Evolutionary conservation across 1,284 basidiomycete genomes (phyloP).

Genomic region (Sphagnurus paluster): DNA sequence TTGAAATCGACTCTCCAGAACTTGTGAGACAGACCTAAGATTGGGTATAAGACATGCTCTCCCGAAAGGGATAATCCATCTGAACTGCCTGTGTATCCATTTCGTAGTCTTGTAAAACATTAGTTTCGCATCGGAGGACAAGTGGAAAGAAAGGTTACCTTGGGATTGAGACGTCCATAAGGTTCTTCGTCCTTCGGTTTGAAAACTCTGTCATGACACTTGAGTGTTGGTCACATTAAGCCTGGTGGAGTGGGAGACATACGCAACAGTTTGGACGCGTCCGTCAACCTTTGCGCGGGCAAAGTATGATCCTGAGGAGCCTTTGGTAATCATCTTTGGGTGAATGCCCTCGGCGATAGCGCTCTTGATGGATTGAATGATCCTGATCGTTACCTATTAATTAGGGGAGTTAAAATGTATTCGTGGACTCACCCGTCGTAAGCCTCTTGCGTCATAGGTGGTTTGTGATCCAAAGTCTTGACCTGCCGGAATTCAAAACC

Average conservation of each 20-base stretch:
- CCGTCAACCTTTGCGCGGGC: slow-evolving; percentile 74
- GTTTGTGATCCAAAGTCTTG: slow-evolving; percentile 78
- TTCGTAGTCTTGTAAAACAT: slow-evolving; percentile 68
- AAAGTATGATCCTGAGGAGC: slow-evolving; percentile 87
- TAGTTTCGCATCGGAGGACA: neutral
- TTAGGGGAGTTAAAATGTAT: neutral
- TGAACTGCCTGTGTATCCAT: slow-evolving; percentile 85
- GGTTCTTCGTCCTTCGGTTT: slow-evolving; percentile 92
- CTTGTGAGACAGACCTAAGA: slow-evolving; percentile 61
- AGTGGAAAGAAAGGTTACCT: slow-evolving; percentile 43
- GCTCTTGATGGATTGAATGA: slow-evolving; percentile 63
- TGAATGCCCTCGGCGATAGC: slow-evolving; percentile 79
- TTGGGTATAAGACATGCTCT: slow-evolving; percentile 85
- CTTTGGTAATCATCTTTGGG: slow-evolving; percentile 86
- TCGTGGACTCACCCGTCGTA: slow-evolving; percentile 58
- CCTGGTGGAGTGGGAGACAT: slow-evolving; percentile 28
- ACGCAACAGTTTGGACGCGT: slow-evolving; percentile 77
- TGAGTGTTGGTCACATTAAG: neutral
- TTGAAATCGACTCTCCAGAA: too few species aligned
- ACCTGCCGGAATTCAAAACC: slow-evolving; percentile 35
- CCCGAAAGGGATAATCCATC: slow-evolving; percentile 85
- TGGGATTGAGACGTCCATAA: slow-evolving; percentile 81
- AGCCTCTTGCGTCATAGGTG: slow-evolving; percentile 69
- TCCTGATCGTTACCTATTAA: slow-evolving; percentile 34
- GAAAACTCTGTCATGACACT: slow-evolving; percentile 61